Conservation (phyloP, 2,329 filamentous ascomycete species). For the Furcasterigmium furcatum region DNA sequence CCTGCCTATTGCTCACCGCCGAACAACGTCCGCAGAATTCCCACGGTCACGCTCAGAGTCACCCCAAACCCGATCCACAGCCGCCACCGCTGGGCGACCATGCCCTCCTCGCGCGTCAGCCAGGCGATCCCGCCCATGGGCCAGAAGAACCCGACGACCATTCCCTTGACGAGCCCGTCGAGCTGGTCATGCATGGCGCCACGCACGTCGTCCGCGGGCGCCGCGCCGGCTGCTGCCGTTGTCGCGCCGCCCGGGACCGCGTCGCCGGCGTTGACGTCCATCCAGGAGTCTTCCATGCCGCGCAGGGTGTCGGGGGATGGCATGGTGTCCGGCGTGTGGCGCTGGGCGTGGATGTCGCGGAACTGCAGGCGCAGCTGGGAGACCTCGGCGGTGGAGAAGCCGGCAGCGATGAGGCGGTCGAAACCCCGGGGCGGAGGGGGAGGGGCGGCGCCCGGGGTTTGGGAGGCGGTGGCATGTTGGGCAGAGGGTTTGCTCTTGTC, state of each 20-base stretch:
- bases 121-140: slow-evolving; percentile 83
- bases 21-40: slow-evolving; percentile 28
- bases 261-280: slow-evolving; percentile 61
- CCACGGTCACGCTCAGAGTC: slow-evolving; percentile 48
- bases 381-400: slow-evolving; percentile 81
- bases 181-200: slow-evolving; percentile 54
- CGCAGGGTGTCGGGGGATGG: slow-evolving; percentile 74
- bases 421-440: slow-evolving; percentile 61
- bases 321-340: slow-evolving; percentile 86
- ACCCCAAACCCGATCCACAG: slow-evolving; percentile 86
- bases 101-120: slow-evolving; percentile 80
- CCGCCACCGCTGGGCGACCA: slow-evolving; percentile 81
- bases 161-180: slow-evolving; percentile 84
- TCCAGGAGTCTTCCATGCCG: slow-evolving; percentile 84
- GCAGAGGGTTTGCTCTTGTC: neutral
- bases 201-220: slow-evolving; percentile 45
- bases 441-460: slow-evolving; percentile 6
- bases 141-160: slow-evolving; percentile 93
- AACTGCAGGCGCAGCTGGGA: slow-evolving; percentile 86
- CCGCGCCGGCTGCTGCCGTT: slow-evolving; percentile 32
- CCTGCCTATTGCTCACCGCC: slow-evolving; percentile 17
- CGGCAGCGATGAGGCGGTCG: slow-evolving; percentile 76
- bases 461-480: slow-evolving; percentile 33
- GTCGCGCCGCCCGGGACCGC: slow-evolving; percentile 30
- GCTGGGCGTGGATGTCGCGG: slow-evolving; percentile 75